These are phyloP conservation scores for Hanseniaspora nectarophila DNA, from an alignment of 805 yeast genomes.

Conservation along the genomic window DNA sequence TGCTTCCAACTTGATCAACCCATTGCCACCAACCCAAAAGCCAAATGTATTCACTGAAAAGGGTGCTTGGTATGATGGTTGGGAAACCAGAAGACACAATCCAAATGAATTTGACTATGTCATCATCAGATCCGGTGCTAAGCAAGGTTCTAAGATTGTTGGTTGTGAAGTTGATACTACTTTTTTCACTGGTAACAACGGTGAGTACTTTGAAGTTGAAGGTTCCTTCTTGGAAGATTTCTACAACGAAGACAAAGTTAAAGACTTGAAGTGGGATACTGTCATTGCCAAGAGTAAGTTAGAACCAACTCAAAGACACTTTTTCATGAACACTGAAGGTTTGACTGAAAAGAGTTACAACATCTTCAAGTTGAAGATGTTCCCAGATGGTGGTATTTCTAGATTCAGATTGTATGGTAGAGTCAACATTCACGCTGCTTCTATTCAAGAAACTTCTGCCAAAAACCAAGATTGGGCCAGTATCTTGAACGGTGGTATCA, in stretches of 20 bases:
- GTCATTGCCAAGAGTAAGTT: constrained; percentile 64
- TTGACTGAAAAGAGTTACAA: constrained; percentile 57
- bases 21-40: constrained; percentile 69
- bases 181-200: constrained; percentile 89
- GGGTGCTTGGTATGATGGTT: constrained; percentile 98
- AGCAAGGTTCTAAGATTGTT: constrained; percentile 54
- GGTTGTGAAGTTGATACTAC: constrained; percentile 92
- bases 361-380: constrained; percentile 77
- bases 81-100: constrained; percentile 97
- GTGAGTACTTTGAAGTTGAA: constrained; percentile 80
- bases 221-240: constrained; percentile 36
- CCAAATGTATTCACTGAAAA: constrained; percentile 65
- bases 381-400: constrained; percentile 97
- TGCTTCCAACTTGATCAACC: constrained; percentile 74
- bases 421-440: constrained; percentile 45
- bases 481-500: constrained; percentile 80
- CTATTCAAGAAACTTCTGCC: neutral
- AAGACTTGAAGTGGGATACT: constrained; percentile 49
- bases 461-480: constrained; percentile 52
- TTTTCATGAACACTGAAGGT: constrained; percentile 47
- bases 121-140: constrained; percentile 67
- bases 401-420: constrained; percentile 81
- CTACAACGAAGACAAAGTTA: constrained; percentile 20
- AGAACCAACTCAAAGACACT: constrained; percentile 81
- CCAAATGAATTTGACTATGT: constrained; percentile 79